Conservation (phyloP, 106 monocot species). For the Allium fistulosum region DNA sequence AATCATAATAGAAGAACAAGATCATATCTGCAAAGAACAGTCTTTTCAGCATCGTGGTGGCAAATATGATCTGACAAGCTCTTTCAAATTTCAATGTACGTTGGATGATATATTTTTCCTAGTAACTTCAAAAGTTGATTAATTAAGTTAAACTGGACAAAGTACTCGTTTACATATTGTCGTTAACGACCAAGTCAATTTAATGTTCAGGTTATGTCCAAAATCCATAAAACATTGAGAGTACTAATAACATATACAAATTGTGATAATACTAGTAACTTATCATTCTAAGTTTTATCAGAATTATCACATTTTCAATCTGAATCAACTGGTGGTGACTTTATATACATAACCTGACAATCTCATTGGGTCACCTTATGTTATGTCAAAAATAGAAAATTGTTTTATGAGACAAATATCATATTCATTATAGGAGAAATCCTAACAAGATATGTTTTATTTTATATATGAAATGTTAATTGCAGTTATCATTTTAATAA, state of each 20-base stretch:
- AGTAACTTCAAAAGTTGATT: conserved; percentile 11
- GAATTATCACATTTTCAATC: not conserved
- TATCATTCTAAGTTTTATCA: not conserved
- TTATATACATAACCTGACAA: too few relatives aligned
- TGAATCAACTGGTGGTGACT: too few relatives aligned
- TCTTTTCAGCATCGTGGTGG: conserved; percentile 3
- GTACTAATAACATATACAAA: not conserved
- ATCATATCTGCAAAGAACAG: conserved; percentile 9
- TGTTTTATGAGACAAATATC: not conserved
- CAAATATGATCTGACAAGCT: conserved; percentile 9
- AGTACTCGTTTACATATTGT: not conserved
- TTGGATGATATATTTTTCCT: conserved; percentile 4
- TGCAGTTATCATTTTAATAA: too few relatives aligned
- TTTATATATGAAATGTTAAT: too few relatives aligned
- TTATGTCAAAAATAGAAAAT: too few relatives aligned
- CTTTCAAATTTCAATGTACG: conserved; percentile 3
- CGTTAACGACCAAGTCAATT: not conserved
- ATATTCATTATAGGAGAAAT: too few relatives aligned
- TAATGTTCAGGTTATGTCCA: not conserved
- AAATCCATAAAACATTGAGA: not conserved
- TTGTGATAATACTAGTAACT: not conserved
- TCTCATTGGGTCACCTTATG: too few relatives aligned
- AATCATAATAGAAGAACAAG: conserved; percentile 9
- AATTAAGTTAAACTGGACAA: conserved; percentile 1
- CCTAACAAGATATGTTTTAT: too few relatives aligned